Percentiles rank a stretch among this genome's conserved stretches.
Conservation (phyloP, 1,139 yeast species). For the Kodamaea sp. region DNA sequence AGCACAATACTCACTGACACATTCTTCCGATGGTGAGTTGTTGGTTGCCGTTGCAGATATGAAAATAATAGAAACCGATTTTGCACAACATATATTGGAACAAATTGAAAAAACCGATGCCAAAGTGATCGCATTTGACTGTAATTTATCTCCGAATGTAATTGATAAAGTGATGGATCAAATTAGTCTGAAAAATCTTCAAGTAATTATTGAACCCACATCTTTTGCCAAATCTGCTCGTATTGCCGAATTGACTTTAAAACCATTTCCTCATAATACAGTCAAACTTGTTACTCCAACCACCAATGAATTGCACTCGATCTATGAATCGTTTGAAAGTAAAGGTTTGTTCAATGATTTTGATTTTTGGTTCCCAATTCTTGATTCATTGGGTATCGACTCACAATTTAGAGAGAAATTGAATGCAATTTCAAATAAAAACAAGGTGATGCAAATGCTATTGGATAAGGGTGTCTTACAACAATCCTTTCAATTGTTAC, state of each 20-base stretch:
- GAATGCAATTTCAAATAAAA: slow-evolving; percentile 21
- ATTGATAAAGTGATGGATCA: slow-evolving; percentile 36
- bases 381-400: slow-evolving; percentile 59
- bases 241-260: slow-evolving; percentile 23
- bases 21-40: slow-evolving; percentile 58
- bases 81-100: slow-evolving; percentile 35
- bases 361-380: slow-evolving; percentile 69
- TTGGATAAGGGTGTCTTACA: slow-evolving; percentile 55
- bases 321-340: slow-evolving; percentile 47
- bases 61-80: slow-evolving; percentile 55
- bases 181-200: slow-evolving; percentile 8
- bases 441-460: slow-evolving; percentile 22
- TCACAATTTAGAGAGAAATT: slow-evolving; percentile 42
- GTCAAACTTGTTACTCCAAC: slow-evolving; percentile 65
- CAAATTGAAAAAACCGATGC: slow-evolving; percentile 37
- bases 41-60: slow-evolving; percentile 83
- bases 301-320: slow-evolving; percentile 51
- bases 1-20: slow-evolving; percentile 73
- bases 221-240: slow-evolving; percentile 56
- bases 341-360: slow-evolving; percentile 54
- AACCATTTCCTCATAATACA: slow-evolving; percentile 30
- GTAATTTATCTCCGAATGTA: slow-evolving; percentile 53
- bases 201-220: slow-evolving; percentile 71
- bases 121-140: slow-evolving; percentile 55
- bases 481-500: slow-evolving; percentile 66